These are phyloP conservation scores for Lachancea sp. DNA, from an alignment of 805 yeast genomes.

Conservation along the genomic window DNA sequence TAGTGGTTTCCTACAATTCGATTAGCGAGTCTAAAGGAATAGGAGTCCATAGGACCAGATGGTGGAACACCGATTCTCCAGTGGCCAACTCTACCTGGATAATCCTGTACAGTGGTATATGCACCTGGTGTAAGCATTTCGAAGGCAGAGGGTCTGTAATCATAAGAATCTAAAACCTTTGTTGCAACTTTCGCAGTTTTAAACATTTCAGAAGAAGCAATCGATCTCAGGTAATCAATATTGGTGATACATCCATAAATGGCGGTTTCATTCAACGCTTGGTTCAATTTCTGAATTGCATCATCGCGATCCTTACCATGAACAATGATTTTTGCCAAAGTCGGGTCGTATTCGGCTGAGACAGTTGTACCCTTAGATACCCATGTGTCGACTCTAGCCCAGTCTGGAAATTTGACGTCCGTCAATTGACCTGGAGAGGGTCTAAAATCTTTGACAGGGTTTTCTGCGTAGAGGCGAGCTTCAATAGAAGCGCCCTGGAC, in stretches of 20 bases:
- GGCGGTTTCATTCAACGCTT: conserved; percentile 79
- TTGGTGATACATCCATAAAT: conserved; percentile 87
- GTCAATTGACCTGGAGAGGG: conserved; percentile 95
- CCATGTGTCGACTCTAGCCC: conserved; percentile 97
- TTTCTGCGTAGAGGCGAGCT: conserved; percentile 93
- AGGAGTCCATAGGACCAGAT: conserved; percentile 96
- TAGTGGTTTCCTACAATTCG: conserved; percentile 81
- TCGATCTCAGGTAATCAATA: conserved; percentile 79
- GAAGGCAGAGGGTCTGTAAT: conserved; percentile 75
- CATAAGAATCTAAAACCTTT: conserved; percentile 75
- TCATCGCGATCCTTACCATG: conserved; percentile 86
- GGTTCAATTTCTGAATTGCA: conserved; percentile 67
- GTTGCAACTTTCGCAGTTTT: conserved; percentile 79
- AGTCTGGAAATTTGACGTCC: conserved; percentile 75
- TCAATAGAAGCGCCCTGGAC: conserved; percentile 91
- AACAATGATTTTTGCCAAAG: conserved; percentile 92
- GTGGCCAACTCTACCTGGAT: conserved; percentile 78
- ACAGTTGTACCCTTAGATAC: conserved; percentile 79
- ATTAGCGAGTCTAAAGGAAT: conserved; percentile 84
- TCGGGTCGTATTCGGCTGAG: conserved; percentile 93
- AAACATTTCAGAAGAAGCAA: conserved; percentile 81
- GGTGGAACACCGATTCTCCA: conserved; percentile 87
- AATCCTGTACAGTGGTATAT: conserved; percentile 93
- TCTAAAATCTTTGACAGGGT: conserved; percentile 88
- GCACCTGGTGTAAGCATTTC: conserved; percentile 89